Evolutionary conservation across 768 basidiomycete genomes (phyloP).

Genomic region (Boletus pseudo-olivaceus): DNA sequence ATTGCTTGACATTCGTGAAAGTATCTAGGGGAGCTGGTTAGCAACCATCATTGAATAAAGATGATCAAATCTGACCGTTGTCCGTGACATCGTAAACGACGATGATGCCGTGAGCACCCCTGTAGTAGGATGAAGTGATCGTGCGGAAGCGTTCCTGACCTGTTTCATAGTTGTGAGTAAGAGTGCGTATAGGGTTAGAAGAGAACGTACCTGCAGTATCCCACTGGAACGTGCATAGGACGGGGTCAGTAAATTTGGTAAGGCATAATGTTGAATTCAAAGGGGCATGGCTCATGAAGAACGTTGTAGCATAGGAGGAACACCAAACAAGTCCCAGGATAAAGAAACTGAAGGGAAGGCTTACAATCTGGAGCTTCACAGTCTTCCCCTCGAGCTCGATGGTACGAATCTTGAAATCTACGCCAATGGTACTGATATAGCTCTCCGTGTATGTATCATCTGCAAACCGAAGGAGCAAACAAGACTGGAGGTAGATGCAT

Average conservation of each 20-base stretch:
- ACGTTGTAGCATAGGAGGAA: background rate
- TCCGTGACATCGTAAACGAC: conserved; percentile 99
- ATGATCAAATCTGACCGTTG: conserved; percentile 52
- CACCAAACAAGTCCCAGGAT: background rate
- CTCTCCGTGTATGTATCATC: conserved; percentile 98
- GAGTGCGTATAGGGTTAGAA: background rate
- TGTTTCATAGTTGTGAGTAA: conserved; percentile 28
- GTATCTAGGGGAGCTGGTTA: conserved; percentile 57
- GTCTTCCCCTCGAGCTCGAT: conserved; percentile 99
- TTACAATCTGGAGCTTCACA: conserved; percentile 96
- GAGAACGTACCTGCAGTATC: conserved; percentile 80
- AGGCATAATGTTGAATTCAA: background rate
- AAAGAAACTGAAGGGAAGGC: conserved; percentile 31
- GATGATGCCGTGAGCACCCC: conserved; percentile 97
- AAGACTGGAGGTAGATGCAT: conserved; percentile 59
- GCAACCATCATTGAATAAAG: background rate
- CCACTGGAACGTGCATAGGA: conserved; percentile 53
- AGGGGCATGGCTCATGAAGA: background rate
- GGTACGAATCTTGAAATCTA: conserved; percentile 98
- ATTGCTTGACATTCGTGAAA: conserved; percentile 93
- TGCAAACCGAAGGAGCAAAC: conserved; percentile 85
- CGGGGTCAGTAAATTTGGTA: conserved; percentile 7
- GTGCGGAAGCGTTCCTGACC: conserved; percentile 99
- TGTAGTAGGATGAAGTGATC: conserved; percentile 99
- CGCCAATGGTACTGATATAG: conserved; percentile 97